Evolutionary conservation across 1,139 yeast species (phyloP).

Genomic region (Schwanniomyces etchellsii): DNA sequence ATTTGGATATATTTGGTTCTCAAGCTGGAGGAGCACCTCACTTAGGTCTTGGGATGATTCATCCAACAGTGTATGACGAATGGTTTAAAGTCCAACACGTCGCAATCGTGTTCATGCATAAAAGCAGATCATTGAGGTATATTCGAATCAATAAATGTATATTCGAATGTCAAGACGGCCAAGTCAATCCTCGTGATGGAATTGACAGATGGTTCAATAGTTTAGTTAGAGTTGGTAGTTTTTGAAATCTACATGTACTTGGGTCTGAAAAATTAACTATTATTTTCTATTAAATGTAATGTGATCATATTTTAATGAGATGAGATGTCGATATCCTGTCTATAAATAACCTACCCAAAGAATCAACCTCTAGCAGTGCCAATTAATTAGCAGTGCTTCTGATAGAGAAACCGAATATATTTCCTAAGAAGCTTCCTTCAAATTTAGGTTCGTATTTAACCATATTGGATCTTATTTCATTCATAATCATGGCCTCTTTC

Average conservation of each 20-base stretch:
- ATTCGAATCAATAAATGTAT: slow-evolving; percentile 38
- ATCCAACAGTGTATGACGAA: slow-evolving; percentile 51
- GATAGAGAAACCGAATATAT: slow-evolving; percentile 34
- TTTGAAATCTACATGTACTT: neutral
- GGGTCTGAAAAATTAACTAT: too few species aligned
- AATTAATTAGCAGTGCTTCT: slow-evolving; percentile 5
- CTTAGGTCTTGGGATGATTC: slow-evolving; percentile 49
- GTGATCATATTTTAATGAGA: too few species aligned
- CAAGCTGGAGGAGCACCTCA: slow-evolving; percentile 52
- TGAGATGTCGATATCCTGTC: too few species aligned
- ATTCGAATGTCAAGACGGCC: slow-evolving; percentile 21
- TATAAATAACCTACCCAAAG: neutral
- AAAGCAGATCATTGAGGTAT: slow-evolving; percentile 27
- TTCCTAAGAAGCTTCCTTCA: slow-evolving; percentile 40
- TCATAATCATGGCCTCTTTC: slow-evolving; percentile 46
- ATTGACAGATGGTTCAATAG: slow-evolving; percentile 40
- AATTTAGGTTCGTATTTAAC: slow-evolving; percentile 37
- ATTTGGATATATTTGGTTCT: slow-evolving; percentile 45
- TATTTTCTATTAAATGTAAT: too few species aligned
- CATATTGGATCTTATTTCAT: slow-evolving; percentile 34
- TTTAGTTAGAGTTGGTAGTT: slow-evolving; percentile 13
- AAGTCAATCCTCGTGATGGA: slow-evolving; percentile 32
- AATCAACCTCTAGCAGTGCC: neutral
- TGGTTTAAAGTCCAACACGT: slow-evolving; percentile 57
- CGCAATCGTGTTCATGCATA: slow-evolving; percentile 29